Conservation (phyloP, 805 yeast species). For the Zygosaccharomyces rouxii region DNA sequence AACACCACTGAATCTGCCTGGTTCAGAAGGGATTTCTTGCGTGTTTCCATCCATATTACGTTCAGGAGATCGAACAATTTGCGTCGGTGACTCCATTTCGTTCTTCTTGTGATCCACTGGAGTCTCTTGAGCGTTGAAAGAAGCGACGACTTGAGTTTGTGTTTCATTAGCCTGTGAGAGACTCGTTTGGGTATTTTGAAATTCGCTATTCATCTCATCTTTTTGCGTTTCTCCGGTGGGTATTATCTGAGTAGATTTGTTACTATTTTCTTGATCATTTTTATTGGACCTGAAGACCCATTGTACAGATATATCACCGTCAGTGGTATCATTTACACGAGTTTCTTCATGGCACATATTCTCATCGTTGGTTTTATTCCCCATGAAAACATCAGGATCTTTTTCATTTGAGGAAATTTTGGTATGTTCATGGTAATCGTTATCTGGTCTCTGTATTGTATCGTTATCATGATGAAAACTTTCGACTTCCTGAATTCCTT, state of each 20-base stretch:
- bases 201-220: neutral
- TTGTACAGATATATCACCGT: constrained; percentile 15
- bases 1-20: constrained; percentile 2
- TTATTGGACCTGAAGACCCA: constrained; percentile 16
- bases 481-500: neutral
- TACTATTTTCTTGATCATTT: constrained; percentile 10
- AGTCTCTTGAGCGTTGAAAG: constrained; percentile 6
- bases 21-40: constrained; percentile 5
- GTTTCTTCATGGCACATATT: constrained; percentile 4
- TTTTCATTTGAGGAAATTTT: neutral
- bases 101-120: neutral
- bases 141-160: constrained; percentile 13
- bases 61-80: constrained; percentile 16
- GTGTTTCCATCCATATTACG: constrained; percentile 1
- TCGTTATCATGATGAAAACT: neutral
- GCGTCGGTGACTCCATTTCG: constrained; percentile 7
- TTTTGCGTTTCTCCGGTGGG: constrained; percentile 14
- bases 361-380: neutral
- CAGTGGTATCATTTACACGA: constrained; percentile 19
- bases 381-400: neutral
- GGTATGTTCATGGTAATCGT: neutral
- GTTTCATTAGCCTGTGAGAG: constrained; percentile 1
- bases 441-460: neutral
- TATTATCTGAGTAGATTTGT: constrained; percentile 23
- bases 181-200: neutral